Conservation (phyloP, 202 grass and related monocot genomes). For the Panicum virgatum region DNA sequence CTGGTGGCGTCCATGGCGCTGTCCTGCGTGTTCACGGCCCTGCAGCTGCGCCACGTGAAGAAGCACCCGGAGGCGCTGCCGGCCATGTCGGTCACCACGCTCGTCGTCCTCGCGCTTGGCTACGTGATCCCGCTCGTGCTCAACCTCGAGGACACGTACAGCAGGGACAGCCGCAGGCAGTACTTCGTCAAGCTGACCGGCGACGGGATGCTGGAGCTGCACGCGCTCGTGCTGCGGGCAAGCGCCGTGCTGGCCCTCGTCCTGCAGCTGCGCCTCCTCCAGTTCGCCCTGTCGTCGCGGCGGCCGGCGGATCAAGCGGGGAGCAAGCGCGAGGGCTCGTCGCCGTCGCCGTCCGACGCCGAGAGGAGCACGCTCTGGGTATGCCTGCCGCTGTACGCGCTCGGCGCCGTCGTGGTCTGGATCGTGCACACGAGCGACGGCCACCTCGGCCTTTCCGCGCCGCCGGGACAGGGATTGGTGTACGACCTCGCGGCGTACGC, state of each 20-base stretch:
- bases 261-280: constrained; percentile 65
- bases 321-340: neutral
- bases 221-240: constrained; percentile 54
- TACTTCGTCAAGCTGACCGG: neutral
- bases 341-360: neutral
- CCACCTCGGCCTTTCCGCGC: neutral
- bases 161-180: neutral
- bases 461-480: neutral
- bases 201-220: constrained; percentile 34
- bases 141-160: constrained; percentile 44
- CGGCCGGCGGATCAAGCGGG: neutral
- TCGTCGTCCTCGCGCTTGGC: constrained; percentile 48
- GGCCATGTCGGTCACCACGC: constrained; percentile 57
- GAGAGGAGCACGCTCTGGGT: constrained; percentile 53
- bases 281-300: constrained; percentile 35
- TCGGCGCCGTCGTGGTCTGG: constrained; percentile 30
- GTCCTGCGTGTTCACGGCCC: neutral
- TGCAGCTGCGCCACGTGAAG: constrained; percentile 43
- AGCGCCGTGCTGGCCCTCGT: constrained; percentile 52
- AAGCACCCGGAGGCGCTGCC: constrained; percentile 36
- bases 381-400: constrained; percentile 53
- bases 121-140: constrained; percentile 54
- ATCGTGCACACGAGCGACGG: constrained; percentile 20
- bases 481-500: constrained; percentile 48
- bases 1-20: constrained; percentile 39